Conservation (phyloP, 257 asterid genomes). For the Fraxinus cuspidata region DNA sequence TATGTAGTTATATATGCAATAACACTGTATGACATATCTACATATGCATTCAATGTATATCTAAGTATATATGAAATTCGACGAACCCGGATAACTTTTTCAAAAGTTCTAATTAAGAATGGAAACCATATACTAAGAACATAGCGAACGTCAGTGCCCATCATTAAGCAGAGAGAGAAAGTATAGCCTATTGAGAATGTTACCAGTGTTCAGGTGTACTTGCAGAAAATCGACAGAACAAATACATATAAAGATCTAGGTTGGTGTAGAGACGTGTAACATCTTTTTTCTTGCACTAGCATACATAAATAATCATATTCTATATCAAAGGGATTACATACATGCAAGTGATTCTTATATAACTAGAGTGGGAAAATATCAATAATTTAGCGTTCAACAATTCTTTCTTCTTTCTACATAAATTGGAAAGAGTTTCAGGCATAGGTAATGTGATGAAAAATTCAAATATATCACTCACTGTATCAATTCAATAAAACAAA, state of each 20-base stretch:
- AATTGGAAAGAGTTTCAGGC: not conserved
- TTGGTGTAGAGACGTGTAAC: not conserved
- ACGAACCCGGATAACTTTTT: not conserved
- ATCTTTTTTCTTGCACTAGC: not conserved
- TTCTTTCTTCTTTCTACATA: not conserved
- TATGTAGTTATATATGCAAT: not conserved
- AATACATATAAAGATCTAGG: not conserved
- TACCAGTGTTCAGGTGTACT: not conserved
- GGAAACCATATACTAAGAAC: not conserved
- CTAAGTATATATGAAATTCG: not conserved
- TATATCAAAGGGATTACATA: not conserved
- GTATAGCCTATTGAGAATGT: not conserved
- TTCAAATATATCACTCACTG: not conserved
- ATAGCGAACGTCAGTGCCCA: not conserved
- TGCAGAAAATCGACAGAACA: not conserved
- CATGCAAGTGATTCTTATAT: not conserved
- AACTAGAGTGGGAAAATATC: not conserved
- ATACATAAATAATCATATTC: not conserved
- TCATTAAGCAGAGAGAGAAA: not conserved
- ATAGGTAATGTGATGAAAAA: not conserved
- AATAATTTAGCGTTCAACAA: not conserved
- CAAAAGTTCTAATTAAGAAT: not conserved
- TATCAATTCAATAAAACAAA: conserved; percentile 7
- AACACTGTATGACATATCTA: not conserved
- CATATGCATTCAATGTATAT: not conserved